Evolutionary conservation across 1,139 yeast species (phyloP), one percentile per base, ranked within the genome.

Genomic region (Suhomyces choctaworum): DNA sequence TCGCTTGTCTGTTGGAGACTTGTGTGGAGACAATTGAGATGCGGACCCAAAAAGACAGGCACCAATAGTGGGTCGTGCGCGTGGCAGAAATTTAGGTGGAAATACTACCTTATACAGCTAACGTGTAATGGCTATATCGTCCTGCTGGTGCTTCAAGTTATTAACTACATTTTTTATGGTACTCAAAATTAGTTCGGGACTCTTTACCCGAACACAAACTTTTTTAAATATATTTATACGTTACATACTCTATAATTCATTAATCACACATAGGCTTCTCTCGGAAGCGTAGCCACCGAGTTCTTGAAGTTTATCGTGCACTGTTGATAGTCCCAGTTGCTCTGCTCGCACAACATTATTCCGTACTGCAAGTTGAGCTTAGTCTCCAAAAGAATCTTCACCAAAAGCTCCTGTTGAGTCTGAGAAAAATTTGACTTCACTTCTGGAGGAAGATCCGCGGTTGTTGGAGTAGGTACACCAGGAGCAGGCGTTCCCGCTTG

Each of bases 321-420:
- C 40, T 68, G 74, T 31, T 77, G 80, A 49, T 78, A 81, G 59
- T 87, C 84, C 90, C 95, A 90, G 37, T 78, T 73, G 51, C 96
- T 88, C 58, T 89, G 96, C 54, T 89, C 90, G 36, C 92, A 84
- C 33, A 94, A 73, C 88, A 90, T 79, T 22, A 81, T 64, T 1
- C 94, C 87, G 57, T 81, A 92, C 50, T 85, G 85, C 16, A 86
- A 69, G 48, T 78, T 89, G 46, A 92, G 66, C 37, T 81, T 78
- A 0, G 97, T 92, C 46, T 85, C 89, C 31, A 74, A 60, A 60
- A 83, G 76, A 17, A 92, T 65, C 49, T 76, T 80, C 16, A 76
- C 73, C 16, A 87, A 70, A 7, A 87, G 62, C 43, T 81, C 83
- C 45, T 82, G 80, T 54, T 88, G 95, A 1, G 63, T 58, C 0